Conservation (phyloP, 805 yeast genomes). For the Saturnispora gosingensis region DNA sequence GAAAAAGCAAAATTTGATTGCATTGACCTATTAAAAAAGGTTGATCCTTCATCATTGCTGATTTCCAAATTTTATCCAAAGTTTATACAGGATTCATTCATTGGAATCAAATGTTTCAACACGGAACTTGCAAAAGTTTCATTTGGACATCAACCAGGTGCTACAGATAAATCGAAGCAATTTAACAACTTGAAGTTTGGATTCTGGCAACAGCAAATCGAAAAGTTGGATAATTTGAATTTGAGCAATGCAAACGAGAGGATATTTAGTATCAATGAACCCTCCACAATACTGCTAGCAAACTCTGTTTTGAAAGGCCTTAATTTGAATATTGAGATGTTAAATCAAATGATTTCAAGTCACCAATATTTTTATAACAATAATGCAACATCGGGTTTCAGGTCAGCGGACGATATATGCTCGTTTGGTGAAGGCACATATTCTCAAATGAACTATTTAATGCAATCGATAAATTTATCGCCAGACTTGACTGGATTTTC, state of each 20-base stretch:
- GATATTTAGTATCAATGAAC: constrained; percentile 37
- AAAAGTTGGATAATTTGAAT: constrained; percentile 32
- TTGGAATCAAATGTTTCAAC: constrained; percentile 59
- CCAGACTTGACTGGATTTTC: constrained; percentile 47
- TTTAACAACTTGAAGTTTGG: constrained; percentile 50
- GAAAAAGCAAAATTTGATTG: constrained; percentile 37
- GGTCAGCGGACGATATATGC: constrained; percentile 47
- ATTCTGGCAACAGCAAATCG: constrained; percentile 63
- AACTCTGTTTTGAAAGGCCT: constrained; percentile 42
- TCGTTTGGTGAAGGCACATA: constrained; percentile 73
- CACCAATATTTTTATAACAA: constrained; percentile 44
- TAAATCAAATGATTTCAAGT: constrained; percentile 53
- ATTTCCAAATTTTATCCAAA: constrained; percentile 62
- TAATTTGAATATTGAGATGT: constrained; percentile 42
- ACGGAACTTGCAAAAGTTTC: constrained; percentile 39
- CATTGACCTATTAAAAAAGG: constrained; percentile 33
- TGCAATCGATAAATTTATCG: constrained; percentile 51
- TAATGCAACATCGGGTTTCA: constrained; percentile 34
- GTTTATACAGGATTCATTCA: constrained; percentile 49
- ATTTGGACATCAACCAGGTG: constrained; percentile 26
- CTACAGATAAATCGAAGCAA: constrained; percentile 21
- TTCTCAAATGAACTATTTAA: constrained; percentile 63
- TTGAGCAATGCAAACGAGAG: constrained; percentile 18
- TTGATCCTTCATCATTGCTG: constrained; percentile 56
- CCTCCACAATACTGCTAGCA: constrained; percentile 51